A percentile compares a stretch with the other conserved stretches of the same genome.
These are phyloP conservation scores for Talaromyces sp. DNA, from an alignment of 2,329 filamentous ascomycete genomes.

Conservation along the genomic window DNA sequence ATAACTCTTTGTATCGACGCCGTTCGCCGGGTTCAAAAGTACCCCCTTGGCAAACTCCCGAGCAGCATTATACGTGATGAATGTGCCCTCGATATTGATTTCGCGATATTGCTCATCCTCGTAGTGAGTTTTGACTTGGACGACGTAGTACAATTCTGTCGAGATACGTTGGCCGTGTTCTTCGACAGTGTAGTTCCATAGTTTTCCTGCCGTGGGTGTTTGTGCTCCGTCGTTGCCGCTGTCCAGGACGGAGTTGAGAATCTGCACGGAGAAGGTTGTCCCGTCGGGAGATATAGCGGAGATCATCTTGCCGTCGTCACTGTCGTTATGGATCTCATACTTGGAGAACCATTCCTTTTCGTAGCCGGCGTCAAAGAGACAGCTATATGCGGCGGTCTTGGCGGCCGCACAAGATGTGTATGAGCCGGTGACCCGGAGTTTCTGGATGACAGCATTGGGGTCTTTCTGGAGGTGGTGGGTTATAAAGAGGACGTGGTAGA, in stretches of 20 bases:
- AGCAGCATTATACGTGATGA: conserved; percentile 22
- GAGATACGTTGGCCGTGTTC: conserved; percentile 22
- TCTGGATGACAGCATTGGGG: conserved; percentile 1
- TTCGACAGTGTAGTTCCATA: conserved; percentile 9
- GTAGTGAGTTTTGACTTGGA: conserved; percentile 23
- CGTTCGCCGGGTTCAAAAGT: conserved; percentile 19
- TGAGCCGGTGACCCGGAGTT: conserved; percentile 9
- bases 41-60: conserved; percentile 21
- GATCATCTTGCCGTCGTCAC: conserved; percentile 20
- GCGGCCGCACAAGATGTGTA: conserved; percentile 8
- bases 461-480: conserved; percentile 9
- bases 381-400: conserved; percentile 6
- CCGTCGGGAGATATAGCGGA: conserved; percentile 22
- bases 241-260: conserved; percentile 18
- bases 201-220: background rate
- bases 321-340: conserved; percentile 20
- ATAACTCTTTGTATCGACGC: conserved; percentile 23
- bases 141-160: conserved; percentile 24
- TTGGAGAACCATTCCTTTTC: conserved; percentile 25
- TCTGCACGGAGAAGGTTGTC: conserved; percentile 23
- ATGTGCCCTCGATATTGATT: conserved; percentile 22
- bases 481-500: conserved; percentile 8
- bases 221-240: too few relatives aligned
- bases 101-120: conserved; percentile 20
- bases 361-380: conserved; percentile 20